These are phyloP conservation scores for Cardamine resedifolia DNA, from an alignment of 345 rosid genomes.

Conservation along the genomic window DNA sequence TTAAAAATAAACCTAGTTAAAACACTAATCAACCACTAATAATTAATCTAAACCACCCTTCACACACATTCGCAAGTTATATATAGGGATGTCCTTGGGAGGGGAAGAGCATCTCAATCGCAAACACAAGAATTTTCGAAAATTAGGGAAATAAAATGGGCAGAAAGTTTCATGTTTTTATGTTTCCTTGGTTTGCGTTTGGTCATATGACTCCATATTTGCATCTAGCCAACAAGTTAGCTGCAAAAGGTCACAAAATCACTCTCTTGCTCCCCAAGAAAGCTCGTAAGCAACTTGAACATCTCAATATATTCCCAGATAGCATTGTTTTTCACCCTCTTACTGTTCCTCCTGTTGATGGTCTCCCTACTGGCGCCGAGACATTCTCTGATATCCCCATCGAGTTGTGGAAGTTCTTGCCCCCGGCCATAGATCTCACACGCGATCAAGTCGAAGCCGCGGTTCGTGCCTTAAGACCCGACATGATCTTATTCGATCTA, in stretches of 20 bases:
- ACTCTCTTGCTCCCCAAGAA: slow-evolving; percentile 54
- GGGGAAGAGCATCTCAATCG: too few relatives aligned
- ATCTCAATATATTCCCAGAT: slow-evolving; percentile 42
- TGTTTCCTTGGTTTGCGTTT: slow-evolving; percentile 65
- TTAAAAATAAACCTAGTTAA: too few relatives aligned
- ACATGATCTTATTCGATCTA: slow-evolving; percentile 35
- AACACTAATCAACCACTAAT: too few relatives aligned
- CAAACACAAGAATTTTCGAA: too few relatives aligned
- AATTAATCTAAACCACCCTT: too few relatives aligned
- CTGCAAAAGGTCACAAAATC: slow-evolving; percentile 46
- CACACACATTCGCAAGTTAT: too few relatives aligned
- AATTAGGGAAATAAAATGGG: slow-evolving; percentile 1
- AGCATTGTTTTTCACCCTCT: slow-evolving; percentile 43
- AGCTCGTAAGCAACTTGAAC: slow-evolving; percentile 40
- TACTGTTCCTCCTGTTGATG: slow-evolving; percentile 45
- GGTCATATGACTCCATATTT: slow-evolving; percentile 66
- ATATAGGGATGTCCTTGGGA: too few relatives aligned
- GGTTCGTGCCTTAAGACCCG: slow-evolving; percentile 29
- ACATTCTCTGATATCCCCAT: slow-evolving; percentile 34
- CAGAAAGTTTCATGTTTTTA: slow-evolving; percentile 38
- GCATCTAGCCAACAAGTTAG: slow-evolving; percentile 59
- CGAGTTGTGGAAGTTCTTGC: background rate
- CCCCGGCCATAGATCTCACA: slow-evolving; percentile 24
- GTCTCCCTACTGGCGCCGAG: slow-evolving; percentile 39
- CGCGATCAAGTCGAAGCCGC: slow-evolving; percentile 36